phyloP scores from a whole-genome alignment of 345 rosid genomes.

The Citropsis articulata region DNA sequence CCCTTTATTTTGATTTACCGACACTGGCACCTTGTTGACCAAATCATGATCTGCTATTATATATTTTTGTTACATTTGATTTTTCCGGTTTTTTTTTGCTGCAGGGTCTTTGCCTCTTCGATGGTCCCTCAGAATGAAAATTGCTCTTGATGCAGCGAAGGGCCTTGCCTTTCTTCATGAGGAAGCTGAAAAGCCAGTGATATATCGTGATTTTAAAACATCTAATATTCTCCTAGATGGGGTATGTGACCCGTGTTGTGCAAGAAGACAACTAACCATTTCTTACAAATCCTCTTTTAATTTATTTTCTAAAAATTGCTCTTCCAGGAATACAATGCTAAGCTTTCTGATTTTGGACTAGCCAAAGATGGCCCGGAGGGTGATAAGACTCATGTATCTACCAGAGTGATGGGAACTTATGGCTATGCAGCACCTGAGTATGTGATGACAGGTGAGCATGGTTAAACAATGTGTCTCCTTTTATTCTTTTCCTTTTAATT shows the following conservation, averaged over 20 bases:
- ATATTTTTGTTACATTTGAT: conserved; percentile 3
- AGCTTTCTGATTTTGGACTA: conserved; percentile 39
- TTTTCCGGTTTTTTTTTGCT: not conserved
- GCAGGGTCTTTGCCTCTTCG: conserved; percentile 45
- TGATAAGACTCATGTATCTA: conserved; percentile 16
- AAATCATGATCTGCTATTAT: not conserved
- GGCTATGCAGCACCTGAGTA: conserved; percentile 20
- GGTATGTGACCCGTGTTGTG: conserved; percentile 23
- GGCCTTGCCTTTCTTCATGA: conserved; percentile 52
- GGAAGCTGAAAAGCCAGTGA: conserved; percentile 46
- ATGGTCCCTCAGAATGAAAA: conserved; percentile 41
- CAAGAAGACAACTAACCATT: not conserved
- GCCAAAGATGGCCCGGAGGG: conserved; percentile 43
- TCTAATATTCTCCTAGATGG: conserved; percentile 44
- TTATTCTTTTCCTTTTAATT: not conserved
- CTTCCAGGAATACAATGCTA: conserved; percentile 37
- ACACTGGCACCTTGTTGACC: not conserved
- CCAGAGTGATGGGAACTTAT: conserved; percentile 17
- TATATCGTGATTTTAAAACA: conserved; percentile 46
- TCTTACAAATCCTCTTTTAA: not conserved
- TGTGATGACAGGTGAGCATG: conserved; percentile 32
- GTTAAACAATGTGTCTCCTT: not conserved
- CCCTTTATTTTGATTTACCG: not conserved
- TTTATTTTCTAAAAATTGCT: not conserved
- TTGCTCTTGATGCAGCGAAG: conserved; percentile 39